Percentiles rank a stretch among this genome's conserved stretches.
These are phyloP conservation scores for Suillus ampliporus DNA, from an alignment of 768 basidiomycete genomes.

Conservation along the genomic window DNA sequence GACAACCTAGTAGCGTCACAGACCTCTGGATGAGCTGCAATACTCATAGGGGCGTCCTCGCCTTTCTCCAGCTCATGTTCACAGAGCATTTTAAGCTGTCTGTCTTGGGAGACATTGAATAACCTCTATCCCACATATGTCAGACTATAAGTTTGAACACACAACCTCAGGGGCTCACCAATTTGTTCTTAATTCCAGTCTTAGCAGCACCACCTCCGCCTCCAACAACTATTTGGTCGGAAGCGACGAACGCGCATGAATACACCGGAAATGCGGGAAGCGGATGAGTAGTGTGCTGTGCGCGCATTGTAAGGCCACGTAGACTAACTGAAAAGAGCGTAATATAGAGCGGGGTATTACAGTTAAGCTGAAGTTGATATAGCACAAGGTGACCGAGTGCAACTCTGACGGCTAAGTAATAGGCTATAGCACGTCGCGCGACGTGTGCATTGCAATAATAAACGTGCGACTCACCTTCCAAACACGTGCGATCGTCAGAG, in stretches of 20 bases:
- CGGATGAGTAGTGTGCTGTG: constrained; percentile 78
- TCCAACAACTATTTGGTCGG: constrained; percentile 77
- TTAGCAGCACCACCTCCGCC: constrained; percentile 89
- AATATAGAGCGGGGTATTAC: constrained; percentile 6
- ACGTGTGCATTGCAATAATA: constrained; percentile 8
- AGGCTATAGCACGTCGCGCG: no score
- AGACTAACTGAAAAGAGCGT: constrained; percentile 5
- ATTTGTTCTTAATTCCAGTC: constrained; percentile 92
- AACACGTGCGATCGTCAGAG: constrained; percentile 3
- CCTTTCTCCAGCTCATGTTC: constrained; percentile 79
- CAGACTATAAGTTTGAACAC: constrained; percentile 8
- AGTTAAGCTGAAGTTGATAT: constrained; percentile 10
- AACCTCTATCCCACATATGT: constrained; percentile 55
- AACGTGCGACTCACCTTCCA: constrained; percentile 30
- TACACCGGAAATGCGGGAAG: constrained; percentile 88
- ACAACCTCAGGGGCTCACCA: constrained; percentile 55
- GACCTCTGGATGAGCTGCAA: constrained; percentile 73
- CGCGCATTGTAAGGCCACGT: constrained; percentile 63
- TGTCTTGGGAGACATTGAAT: constrained; percentile 62
- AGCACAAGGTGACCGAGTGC: constrained; percentile 2
- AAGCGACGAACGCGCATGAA: constrained; percentile 78
- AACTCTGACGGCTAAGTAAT: not conserved
- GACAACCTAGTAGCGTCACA: constrained; percentile 14
- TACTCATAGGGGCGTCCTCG: constrained; percentile 98
- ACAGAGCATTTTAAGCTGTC: constrained; percentile 57